Evolutionary conservation across 306 rosid species (phyloP), one percentile per base, ranked within the genome.

Genomic region (Cucumis hystrix): DNA sequence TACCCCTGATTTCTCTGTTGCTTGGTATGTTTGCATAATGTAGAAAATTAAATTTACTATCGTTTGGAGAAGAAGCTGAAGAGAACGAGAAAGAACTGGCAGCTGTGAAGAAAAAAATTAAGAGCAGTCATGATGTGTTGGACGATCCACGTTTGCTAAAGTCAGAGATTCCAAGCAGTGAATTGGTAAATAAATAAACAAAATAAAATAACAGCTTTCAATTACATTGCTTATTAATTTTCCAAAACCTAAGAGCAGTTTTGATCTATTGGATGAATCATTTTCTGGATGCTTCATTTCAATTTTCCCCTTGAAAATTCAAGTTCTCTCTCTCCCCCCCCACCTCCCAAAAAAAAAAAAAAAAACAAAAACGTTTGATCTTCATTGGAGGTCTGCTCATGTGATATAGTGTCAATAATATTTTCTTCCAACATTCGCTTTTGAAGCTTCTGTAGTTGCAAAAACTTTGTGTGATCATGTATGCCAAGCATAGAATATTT

Each of bases 1-100:
- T n/a, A n/a, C 18, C 55, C 63, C 54, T 56, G 54, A 75, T 39
- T 75, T 67, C 7, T 57, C 14, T 39, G 18, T 39, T 10, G 68
- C 47, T 47, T 69, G 17, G 12, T 58, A 25, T 78, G 74, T 66
- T 28, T 82, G 59, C 51, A 40, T 83, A 14, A 74, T 81, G 81
- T 87, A 95, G 99, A 81, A 92, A 89, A 82, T 85, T 89, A 78
- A 95, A 81, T 81, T 88, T 95, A 85, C 96, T 95, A 81, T 95
- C 99, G 5, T 95, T 92, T 75, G 98, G 93, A 79, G 99, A 92
- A 87, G 99, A 95, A 84, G 91, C 97, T 63, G 99, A 92, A 89
- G 97, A 89, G 82, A 98, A 92, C 76, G 97, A 95, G 90, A 95
- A 87, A 79, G 98, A 89, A 83, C 75, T 88, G 87, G 88, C 89